Percentiles rank a stretch among this genome's conserved stretches.
phyloP scores from a whole-genome alignment of 176 grass and related monocot species.

The Melocanna baccifera region DNA sequence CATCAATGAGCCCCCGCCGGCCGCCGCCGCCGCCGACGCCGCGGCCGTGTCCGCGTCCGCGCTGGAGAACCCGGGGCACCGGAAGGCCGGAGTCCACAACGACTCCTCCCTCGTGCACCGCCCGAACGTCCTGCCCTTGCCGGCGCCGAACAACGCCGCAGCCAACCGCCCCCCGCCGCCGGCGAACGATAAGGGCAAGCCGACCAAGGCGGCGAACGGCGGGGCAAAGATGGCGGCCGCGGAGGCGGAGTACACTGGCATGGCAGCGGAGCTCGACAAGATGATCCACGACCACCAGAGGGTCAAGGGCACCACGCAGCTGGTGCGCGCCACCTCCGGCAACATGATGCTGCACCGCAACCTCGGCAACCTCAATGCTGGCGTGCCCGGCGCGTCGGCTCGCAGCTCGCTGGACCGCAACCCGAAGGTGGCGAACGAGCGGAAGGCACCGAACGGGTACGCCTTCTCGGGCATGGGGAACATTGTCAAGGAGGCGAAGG shows the following conservation, averaged over 20 bases:
- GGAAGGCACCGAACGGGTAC: slow-evolving; percentile 29
- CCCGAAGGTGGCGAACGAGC: slow-evolving; percentile 35
- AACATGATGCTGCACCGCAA: slow-evolving; percentile 92
- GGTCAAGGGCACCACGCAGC: slow-evolving; percentile 51
- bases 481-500: slow-evolving; percentile 36
- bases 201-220: slow-evolving; percentile 20
- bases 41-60: background rate
- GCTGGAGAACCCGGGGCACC: background rate
- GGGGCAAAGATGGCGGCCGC: background rate
- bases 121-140: background rate
- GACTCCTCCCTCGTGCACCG: slow-evolving; percentile 38
- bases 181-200: background rate
- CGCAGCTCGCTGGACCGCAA: slow-evolving; percentile 35
- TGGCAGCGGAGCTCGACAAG: slow-evolving; percentile 77
- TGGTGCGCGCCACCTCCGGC: slow-evolving; percentile 74
- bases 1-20: slow-evolving; percentile 3
- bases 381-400: background rate
- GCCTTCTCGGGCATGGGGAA: slow-evolving; percentile 41
- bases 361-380: slow-evolving; percentile 69
- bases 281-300: slow-evolving; percentile 73
- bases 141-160: background rate
- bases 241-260: slow-evolving; percentile 50
- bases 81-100: slow-evolving; percentile 23
- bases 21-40: background rate
- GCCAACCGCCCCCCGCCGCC: background rate